These are phyloP conservation scores for Tolypocladium guangdongense DNA, from an alignment of 2,329 filamentous ascomycete species.

Conservation along the genomic window DNA sequence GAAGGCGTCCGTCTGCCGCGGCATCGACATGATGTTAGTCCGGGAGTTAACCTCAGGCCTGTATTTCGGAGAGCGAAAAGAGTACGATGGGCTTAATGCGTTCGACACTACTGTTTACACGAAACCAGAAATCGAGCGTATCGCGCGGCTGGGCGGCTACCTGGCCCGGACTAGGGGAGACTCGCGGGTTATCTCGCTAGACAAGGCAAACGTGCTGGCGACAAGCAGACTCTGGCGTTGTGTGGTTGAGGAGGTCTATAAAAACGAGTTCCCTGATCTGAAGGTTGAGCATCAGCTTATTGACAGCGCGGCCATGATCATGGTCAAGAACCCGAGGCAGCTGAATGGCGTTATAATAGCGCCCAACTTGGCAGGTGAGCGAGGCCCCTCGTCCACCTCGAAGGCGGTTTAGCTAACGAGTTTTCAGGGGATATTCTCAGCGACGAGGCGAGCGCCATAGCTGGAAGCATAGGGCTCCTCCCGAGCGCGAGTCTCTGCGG, in stretches of 20 bases:
- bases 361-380: constrained; percentile 52
- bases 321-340: constrained; percentile 84
- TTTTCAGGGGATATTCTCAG: constrained; percentile 86
- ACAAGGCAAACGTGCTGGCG: constrained; percentile 95
- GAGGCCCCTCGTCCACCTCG: too few species aligned
- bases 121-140: constrained; percentile 73
- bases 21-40: constrained; percentile 85
- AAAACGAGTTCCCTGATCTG: constrained; percentile 78
- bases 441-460: constrained; percentile 91
- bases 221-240: constrained; percentile 84
- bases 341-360: constrained; percentile 89
- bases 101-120: constrained; percentile 64
- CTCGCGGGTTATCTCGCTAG: constrained; percentile 67
- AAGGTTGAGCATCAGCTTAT: constrained; percentile 83
- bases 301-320: constrained; percentile 92
- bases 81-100: constrained; percentile 67
- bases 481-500: constrained; percentile 80
- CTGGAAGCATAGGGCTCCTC: constrained; percentile 77
- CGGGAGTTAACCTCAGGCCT: constrained; percentile 88
- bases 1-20: constrained; percentile 73
- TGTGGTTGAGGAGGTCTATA: constrained; percentile 74
- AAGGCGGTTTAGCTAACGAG: too few species aligned
- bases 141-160: constrained; percentile 70
- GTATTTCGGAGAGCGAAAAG: constrained; percentile 86
- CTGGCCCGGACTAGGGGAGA: constrained; percentile 65